Base-by-base conservation (phyloP, 257 asterid genomes). In the Capsicum baccatum region DNA sequence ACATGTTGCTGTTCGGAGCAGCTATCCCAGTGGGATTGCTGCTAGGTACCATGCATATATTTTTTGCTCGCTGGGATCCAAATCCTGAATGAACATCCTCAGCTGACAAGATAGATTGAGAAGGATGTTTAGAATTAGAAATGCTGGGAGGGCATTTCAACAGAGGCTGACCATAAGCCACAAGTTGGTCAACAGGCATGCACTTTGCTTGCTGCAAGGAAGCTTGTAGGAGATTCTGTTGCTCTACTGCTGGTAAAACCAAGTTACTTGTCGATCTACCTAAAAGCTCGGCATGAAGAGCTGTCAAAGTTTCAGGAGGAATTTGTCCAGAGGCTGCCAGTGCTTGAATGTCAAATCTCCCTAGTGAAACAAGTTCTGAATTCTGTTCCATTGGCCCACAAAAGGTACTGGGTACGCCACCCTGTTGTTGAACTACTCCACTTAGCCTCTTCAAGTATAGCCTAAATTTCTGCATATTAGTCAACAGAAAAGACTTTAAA, bases 341-440 rank as follows among this genome's bases (percentile, higher is more conserved):
- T 55, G 94, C 92, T 85, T 92, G 98, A 82, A 92, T 83, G 84
- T 91, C 98, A 80, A 87, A 91, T 86, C 91, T 88, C 85, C 92
- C 93, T 42, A 94, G 86, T n/a, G 94, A 88, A 88, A 90, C 92
- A 50, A 84, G 82, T 86, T 90, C 88, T 86, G 91, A 82, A 84
- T 84, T 92, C 81, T 89, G 93, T 84, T 92, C 95, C 64, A 91
- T 87, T 17, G 93, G 87, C 44, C 93, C 97, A 88, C 93, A 89
- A 80, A 89, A 92, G 37, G 92, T 76, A 84, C 86, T 80, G 47
- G 93, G 91, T 83, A 92, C 88, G 82, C 90, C 93, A 83, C 87
- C 92, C 84, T 91, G 97, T 63, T 89, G 93, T 62, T 94, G 98
- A 79, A 92, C 89, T 79, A 94, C 94, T 86, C 94, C 98, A 89